Base-by-base conservation (phyloP, 306 rosid genomes). In the Cucurbita maxima region DNA sequence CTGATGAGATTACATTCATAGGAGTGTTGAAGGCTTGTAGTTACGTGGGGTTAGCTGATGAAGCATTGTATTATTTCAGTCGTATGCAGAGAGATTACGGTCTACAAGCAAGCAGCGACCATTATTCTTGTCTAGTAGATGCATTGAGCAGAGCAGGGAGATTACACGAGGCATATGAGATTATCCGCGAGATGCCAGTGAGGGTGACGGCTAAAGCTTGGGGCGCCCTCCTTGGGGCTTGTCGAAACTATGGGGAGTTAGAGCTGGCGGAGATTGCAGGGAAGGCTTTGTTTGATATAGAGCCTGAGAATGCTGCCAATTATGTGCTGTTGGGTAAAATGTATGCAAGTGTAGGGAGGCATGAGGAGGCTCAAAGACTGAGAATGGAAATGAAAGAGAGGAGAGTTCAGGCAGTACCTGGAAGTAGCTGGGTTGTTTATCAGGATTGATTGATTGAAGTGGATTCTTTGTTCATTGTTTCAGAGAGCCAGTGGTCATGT, bases 191-290 rank as follows among this genome's bases (percentile, higher is more conserved):
- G 78, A 88, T 87, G 97, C 96, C 96, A 0, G 91, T 87, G 75
- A 83, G 78, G 82, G 97, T 75, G 62, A 91, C 92, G 36, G 92
- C 85, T 8, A 87, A 84, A 76, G 92, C 91, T 16, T 91, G 97
- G 97, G 91, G 92, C 19, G 91, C 91, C 5, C 84, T 91, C 19
- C 92, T 91, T 6, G 91, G 92, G 72, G 96, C 92, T 48, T 91
- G 97, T 76, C 80, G 86, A 80, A 86, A 81, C 55, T 82, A 83
- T 52, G 97, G 92, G 19, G 84, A 91, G 56, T 54, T 86, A 59
- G 80, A 81, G 75, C 74, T 91, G 77, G 96, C 87, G 4, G 89
- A 91, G 83, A 82, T 86, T 68, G 96, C 96, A 1, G 96, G 78
- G 40, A 82, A 72, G 45, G 92, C 92, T 61, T 82, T 88, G 79